phyloP scores from a whole-genome alignment of 1,139 yeast species.

The Yamadazyma kanchanaburiensis region DNA sequence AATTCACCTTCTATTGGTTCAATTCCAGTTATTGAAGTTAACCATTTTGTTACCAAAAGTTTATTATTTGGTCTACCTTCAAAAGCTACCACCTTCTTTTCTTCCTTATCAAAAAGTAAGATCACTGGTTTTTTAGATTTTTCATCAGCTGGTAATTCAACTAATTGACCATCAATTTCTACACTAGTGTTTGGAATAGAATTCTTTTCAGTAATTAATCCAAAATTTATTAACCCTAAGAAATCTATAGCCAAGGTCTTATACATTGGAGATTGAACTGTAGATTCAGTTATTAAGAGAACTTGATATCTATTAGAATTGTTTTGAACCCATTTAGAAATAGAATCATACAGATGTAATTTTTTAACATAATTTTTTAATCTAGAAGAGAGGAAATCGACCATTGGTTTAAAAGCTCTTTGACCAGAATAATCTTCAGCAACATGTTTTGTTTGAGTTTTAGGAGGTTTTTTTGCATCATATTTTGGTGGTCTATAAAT shows the following conservation, averaged over 20 bases:
- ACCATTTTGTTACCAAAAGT: slow-evolving; percentile 32
- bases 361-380: slow-evolving; percentile 71
- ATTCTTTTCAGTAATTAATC: slow-evolving; percentile 18
- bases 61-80: slow-evolving; percentile 28
- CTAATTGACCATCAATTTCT: slow-evolving; percentile 17
- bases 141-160: slow-evolving; percentile 18
- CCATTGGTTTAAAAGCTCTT: slow-evolving; percentile 57
- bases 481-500: slow-evolving; percentile 81
- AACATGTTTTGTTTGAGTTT: slow-evolving; percentile 41
- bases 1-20: slow-evolving; percentile 39
- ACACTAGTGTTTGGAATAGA: slow-evolving; percentile 9
- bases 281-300: slow-evolving; percentile 45
- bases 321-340: slow-evolving; percentile 11
- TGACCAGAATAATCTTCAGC: slow-evolving; percentile 70
- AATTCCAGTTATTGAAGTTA: slow-evolving; percentile 23
- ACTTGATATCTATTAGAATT: slow-evolving; percentile 26
- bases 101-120: slow-evolving; percentile 23
- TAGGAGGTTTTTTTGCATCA: slow-evolving; percentile 13
- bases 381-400: slow-evolving; percentile 56
- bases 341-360: slow-evolving; percentile 23
- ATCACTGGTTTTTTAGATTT: slow-evolving; percentile 26
- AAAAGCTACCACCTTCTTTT: slow-evolving; percentile 19
- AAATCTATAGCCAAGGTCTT: slow-evolving; percentile 79
- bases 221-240: slow-evolving; percentile 33
- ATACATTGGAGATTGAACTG: slow-evolving; percentile 54